A percentile compares a stretch with the other conserved stretches of the same genome.
These are phyloP conservation scores for Haplographium delicatum DNA, from an alignment of 495 filamentous ascomycete genomes.

Conservation along the genomic window DNA sequence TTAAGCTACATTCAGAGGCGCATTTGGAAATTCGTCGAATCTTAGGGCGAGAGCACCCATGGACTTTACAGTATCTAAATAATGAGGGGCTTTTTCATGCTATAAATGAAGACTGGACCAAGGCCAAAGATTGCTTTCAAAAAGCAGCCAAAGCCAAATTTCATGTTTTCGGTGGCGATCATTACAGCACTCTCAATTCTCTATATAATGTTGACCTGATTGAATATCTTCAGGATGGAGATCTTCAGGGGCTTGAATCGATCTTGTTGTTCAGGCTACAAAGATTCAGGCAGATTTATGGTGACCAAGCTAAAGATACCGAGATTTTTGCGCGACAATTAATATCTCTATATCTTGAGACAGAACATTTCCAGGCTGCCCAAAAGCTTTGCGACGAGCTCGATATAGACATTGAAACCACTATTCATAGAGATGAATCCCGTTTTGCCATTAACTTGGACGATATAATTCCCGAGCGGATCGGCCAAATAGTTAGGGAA, in stretches of 20 bases:
- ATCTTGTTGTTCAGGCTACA: background rate
- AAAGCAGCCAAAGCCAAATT: background rate
- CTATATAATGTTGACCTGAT: background rate
- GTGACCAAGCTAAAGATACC: background rate
- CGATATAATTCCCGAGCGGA: background rate
- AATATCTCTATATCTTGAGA: background rate
- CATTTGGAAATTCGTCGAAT: background rate
- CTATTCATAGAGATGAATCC: background rate
- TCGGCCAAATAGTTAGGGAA: background rate
- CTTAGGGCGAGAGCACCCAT: background rate
- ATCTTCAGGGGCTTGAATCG: background rate
- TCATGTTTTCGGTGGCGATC: background rate
- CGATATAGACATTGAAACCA: background rate
- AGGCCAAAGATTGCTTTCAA: background rate
- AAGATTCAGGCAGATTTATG: background rate
- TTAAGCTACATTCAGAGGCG: background rate
- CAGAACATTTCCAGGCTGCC: background rate
- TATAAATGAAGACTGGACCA: background rate
- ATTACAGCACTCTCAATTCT: background rate
- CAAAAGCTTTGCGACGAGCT: background rate
- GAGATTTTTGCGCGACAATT: background rate
- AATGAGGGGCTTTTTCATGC: background rate
- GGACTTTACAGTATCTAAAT: background rate
- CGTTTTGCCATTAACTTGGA: background rate
- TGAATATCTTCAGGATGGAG: background rate